These are phyloP conservation scores for Rhodotorula taiwanensis DNA, from an alignment of 768 basidiomycete genomes.

Conservation along the genomic window DNA sequence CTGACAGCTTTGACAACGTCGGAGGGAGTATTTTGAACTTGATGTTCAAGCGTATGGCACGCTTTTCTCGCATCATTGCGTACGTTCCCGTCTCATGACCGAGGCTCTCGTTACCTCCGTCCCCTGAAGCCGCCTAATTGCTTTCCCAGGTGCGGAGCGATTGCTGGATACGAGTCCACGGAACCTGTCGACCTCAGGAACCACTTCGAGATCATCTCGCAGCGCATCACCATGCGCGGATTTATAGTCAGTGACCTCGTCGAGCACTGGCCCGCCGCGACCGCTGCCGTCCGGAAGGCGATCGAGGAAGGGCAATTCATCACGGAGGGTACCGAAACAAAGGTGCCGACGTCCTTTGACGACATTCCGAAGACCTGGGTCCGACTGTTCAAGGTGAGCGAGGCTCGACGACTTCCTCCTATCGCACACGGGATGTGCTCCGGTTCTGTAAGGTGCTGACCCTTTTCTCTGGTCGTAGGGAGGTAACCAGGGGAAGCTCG, in stretches of 20 bases:
- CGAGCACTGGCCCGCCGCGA: not conserved
- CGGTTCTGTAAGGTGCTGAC: too few relatives aligned
- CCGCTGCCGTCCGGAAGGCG: constrained; percentile 2
- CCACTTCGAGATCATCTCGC: constrained; percentile 38
- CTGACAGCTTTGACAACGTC: constrained; percentile 18
- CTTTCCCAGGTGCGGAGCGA: constrained; percentile 39
- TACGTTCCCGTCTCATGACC: too few relatives aligned
- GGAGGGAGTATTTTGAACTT: constrained; percentile 39
- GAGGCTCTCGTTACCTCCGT: too few relatives aligned
- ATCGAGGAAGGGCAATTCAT: constrained; percentile 19
- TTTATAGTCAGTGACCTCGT: constrained; percentile 13
- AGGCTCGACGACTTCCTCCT: not conserved
- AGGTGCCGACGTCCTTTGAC: constrained; percentile 14
- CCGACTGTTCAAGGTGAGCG: constrained; percentile 15
- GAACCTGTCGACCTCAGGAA: constrained; percentile 23
- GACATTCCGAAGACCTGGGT: constrained; percentile 16
- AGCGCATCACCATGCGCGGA: constrained; percentile 22
- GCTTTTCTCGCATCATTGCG: constrained; percentile 35
- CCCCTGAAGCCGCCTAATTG: too few relatives aligned
- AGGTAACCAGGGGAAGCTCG: constrained; percentile 19
- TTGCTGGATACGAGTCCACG: constrained; percentile 31
- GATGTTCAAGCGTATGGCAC: constrained; percentile 32
- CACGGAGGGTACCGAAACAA: constrained; percentile 13
- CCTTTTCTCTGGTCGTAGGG: constrained; percentile 3
- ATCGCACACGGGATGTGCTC: too few relatives aligned